Conservation (phyloP, 345 rosid species). For the Rhizophora apiculata region DNA sequence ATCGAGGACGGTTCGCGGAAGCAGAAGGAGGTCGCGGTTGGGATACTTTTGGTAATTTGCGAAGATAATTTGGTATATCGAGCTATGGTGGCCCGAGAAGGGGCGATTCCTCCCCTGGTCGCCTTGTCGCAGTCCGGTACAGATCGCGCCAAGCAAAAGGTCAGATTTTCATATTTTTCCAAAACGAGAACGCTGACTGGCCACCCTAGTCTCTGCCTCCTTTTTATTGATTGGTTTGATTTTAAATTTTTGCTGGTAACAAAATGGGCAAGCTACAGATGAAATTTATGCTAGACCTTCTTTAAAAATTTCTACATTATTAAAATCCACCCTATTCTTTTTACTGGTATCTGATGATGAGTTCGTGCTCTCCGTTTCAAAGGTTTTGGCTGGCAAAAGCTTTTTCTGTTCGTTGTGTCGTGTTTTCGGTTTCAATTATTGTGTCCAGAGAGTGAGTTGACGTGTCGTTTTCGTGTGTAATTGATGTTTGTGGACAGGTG, state of each 20-base stretch:
- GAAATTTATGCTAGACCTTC: too few species aligned
- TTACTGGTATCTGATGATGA: not conserved
- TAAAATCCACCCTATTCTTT: too few species aligned
- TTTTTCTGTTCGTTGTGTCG: not conserved
- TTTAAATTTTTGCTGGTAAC: too few species aligned
- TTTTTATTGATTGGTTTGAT: too few species aligned
- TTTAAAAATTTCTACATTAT: too few species aligned
- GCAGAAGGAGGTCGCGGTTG: slow-evolving; percentile 80
- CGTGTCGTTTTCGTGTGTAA: slow-evolving; percentile 30
- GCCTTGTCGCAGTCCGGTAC: slow-evolving; percentile 79
- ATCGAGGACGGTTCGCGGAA: slow-evolving; percentile 77
- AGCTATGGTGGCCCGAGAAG: slow-evolving; percentile 83
- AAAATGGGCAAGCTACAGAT: too few species aligned
- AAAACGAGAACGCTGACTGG: slow-evolving; percentile 12
- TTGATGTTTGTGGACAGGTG: slow-evolving; percentile 58
- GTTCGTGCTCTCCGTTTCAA: not conserved
- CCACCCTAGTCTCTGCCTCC: slow-evolving; percentile 29
- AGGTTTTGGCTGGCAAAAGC: too few species aligned
- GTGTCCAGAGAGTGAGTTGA: slow-evolving; percentile 10
- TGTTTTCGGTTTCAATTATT: not conserved
- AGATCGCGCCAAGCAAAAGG: slow-evolving; percentile 84
- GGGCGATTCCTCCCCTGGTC: slow-evolving; percentile 87
- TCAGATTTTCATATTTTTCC: slow-evolving; percentile 5
- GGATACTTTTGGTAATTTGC: slow-evolving; percentile 60
- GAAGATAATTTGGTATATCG: slow-evolving; percentile 60